A percentile compares a stretch with the other conserved stretches of the same genome.
Evolutionary conservation across 768 basidiomycete species (phyloP).

Genomic region (Boletus tylopilopsis): DNA sequence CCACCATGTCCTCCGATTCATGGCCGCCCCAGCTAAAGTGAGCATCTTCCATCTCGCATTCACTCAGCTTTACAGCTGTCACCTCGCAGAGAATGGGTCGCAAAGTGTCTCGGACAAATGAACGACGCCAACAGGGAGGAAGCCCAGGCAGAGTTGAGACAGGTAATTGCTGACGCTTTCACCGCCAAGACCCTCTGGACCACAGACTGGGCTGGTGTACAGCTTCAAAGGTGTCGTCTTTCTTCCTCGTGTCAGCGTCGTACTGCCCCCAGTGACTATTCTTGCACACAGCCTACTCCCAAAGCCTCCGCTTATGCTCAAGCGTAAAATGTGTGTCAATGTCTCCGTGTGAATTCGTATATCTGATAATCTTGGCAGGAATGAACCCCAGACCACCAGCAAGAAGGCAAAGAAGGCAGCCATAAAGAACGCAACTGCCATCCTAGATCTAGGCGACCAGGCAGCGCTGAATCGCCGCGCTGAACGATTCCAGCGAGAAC

Average conservation of each 20-base stretch:
- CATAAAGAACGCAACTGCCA: slow-evolving; percentile 34
- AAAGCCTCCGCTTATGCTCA: slow-evolving; percentile 54
- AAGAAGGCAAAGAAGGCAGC: slow-evolving; percentile 60
- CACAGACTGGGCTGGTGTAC: slow-evolving; percentile 89
- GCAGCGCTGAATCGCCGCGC: slow-evolving; percentile 73
- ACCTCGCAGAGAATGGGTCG: slow-evolving; percentile 84
- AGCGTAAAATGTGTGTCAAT: slow-evolving; percentile 64
- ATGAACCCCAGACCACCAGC: slow-evolving; percentile 41
- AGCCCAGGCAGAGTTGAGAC: slow-evolving; percentile 91
- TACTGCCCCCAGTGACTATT: slow-evolving; percentile 20
- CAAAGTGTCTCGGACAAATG: slow-evolving; percentile 88
- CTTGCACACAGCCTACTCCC: slow-evolving; percentile 49
- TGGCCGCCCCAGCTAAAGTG: slow-evolving; percentile 83
- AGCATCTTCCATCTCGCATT: slow-evolving; percentile 14
- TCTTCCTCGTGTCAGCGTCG: not conserved
- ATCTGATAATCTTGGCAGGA: slow-evolving; percentile 28
- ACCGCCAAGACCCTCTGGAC: slow-evolving; percentile 80
- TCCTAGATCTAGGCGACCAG: slow-evolving; percentile 60
- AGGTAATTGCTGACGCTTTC: slow-evolving; percentile 94
- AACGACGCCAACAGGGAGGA: slow-evolving; percentile 82
- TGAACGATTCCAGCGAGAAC: slow-evolving; percentile 87
- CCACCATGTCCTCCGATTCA: slow-evolving; percentile 66
- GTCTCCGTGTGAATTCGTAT: not conserved
- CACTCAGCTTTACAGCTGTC: slow-evolving; percentile 12
- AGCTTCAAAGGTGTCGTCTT: slow-evolving; percentile 70